Evolutionary conservation across 257 asterid genomes (phyloP).

Genomic region (Lavandula angustifolia): DNA sequence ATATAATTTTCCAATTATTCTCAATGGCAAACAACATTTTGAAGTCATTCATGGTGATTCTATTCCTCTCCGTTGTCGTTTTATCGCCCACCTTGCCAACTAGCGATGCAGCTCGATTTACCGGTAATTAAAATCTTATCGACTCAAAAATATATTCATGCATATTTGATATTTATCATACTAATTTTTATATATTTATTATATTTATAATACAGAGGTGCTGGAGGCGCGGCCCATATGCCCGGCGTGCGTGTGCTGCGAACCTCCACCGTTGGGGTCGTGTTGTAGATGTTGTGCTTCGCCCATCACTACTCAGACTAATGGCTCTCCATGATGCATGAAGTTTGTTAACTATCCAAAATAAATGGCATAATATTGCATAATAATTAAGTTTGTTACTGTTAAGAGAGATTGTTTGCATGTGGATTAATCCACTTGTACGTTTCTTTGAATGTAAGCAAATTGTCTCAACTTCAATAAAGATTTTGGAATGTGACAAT

Average conservation of each 20-base stretch:
- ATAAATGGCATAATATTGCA: not conserved
- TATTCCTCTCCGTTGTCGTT: too few species aligned
- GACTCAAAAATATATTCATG: too few species aligned
- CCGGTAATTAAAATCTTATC: not conserved
- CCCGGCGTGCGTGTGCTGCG: constrained; percentile 60
- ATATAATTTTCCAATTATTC: too few species aligned
- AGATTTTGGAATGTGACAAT: not conserved
- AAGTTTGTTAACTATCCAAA: not conserved
- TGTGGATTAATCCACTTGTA: not conserved
- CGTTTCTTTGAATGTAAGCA: not conserved
- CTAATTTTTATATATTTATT: too few species aligned
- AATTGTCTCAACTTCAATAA: not conserved
- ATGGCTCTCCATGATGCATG: constrained; percentile 23
- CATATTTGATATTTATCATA: too few species aligned
- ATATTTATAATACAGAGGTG: constrained; percentile 27
- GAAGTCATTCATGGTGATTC: too few species aligned
- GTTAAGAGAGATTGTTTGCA: too few species aligned
- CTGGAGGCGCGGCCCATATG: constrained; percentile 45
- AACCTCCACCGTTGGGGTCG: constrained; percentile 49
- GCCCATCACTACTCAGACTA: constrained; percentile 26
- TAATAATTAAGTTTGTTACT: not conserved
- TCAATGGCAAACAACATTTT: constrained; percentile 30
- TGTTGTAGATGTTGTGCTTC: constrained; percentile 54
- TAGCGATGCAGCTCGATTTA: constrained; percentile 37
- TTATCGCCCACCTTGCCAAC: too few species aligned